Base-by-base conservation (phyloP, 331 rosid genomes). In the Prunus yedoensis region DNA sequence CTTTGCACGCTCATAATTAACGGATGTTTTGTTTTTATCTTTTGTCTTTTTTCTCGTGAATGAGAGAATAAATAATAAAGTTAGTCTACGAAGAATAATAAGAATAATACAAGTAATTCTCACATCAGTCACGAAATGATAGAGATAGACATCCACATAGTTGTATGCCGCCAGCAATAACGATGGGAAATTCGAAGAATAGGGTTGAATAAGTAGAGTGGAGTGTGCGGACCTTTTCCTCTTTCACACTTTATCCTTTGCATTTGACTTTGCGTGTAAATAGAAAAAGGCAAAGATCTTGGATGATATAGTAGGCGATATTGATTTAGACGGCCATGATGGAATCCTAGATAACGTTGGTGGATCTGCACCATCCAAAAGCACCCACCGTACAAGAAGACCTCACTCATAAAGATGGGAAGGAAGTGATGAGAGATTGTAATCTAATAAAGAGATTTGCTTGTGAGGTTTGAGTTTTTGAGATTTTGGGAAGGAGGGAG, bases 191-290 rank as follows among this genome's bases (percentile, higher is more conserved):
- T 38, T 38, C 2, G 8, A 49, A 49, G 16, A 49, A 49, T 1
- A 49, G 52, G 17, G 17, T 49, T 49, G 52, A 49, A 49, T 3
- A 49, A 10, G 52, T 11, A 10, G 52, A 47, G 52, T 3, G 38
- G 68, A 14, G 43, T 13, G 64, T 27, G 66, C 27, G 66, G 66
- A 60, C n/a, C 43, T 60, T 25, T 18, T 14, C 27, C 66, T 14
- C 20, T 60, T 60, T 57, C 3, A 21, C 63, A 15, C 63, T 14
- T 68, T 6, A 38, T 38, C 43, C 23, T 43, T 65, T 54, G 62
- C 32, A 32, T 76, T 83, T 77, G 84, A 76, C 87, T 73, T 76
- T 58, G 68, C 49, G 78, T 32, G 64, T 30, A 2, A 17, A 28
- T 23, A 13, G 59, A 74, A 74, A 49, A 71, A 50, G 53, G 21